Conservation (phyloP, 495 filamentous ascomycete genomes). For the Penicillium ochrochloron region DNA sequence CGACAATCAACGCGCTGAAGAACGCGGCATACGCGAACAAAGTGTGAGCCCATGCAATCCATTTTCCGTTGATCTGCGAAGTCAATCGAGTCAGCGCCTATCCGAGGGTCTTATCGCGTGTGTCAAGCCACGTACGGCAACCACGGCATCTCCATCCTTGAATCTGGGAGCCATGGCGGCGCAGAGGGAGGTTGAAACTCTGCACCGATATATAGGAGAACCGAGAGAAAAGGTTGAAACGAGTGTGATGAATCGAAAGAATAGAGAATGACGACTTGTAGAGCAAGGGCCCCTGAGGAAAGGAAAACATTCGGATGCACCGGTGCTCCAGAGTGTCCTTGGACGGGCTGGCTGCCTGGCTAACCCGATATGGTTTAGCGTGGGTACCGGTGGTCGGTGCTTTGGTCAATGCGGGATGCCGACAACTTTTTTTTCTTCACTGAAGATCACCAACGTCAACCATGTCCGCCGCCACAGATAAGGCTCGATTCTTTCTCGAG, state of each 20-base stretch:
- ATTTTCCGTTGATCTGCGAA: conserved; percentile 79
- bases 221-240: conserved; percentile 37
- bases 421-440: conserved; percentile 43
- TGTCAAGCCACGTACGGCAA: conserved; percentile 58
- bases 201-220: conserved; percentile 27
- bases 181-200: conserved; percentile 30
- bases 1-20: conserved; percentile 84
- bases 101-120: conserved; percentile 21
- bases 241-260: conserved; percentile 41
- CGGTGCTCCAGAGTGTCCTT: conserved; percentile 33
- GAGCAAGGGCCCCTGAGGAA: conserved; percentile 44
- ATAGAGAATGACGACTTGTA: conserved; percentile 27
- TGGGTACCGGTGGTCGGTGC: conserved; percentile 21
- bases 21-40: conserved; percentile 86
- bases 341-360: conserved; percentile 1
- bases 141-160: conserved; percentile 87
- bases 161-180: conserved; percentile 76
- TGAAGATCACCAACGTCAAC: conserved; percentile 24
- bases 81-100: conserved; percentile 19
- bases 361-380: conserved; percentile 31
- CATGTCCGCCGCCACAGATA: conserved; percentile 87
- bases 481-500: conserved; percentile 93
- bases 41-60: conserved; percentile 90
- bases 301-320: conserved; percentile 33
- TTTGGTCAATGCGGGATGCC: conserved; percentile 44